Conservation (phyloP, 495 filamentous ascomycete genomes). For the Xylaria intraflava region DNA sequence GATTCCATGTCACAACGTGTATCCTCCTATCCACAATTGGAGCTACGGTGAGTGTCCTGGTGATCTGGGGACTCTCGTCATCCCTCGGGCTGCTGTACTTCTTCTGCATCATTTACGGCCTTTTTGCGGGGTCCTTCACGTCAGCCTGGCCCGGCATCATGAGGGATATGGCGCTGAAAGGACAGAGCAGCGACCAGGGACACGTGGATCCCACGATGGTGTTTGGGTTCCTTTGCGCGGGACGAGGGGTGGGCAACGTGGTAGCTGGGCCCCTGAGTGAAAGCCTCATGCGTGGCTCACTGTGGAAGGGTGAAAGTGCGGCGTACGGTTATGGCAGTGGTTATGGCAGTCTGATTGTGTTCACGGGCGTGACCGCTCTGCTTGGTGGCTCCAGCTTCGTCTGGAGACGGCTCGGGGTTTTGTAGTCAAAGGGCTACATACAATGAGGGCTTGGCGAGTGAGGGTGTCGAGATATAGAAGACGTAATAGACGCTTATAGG, state of each 20-base stretch:
- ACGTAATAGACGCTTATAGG: too few species aligned
- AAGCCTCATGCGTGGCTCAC: conserved; percentile 35
- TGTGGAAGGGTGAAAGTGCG: conserved; percentile 24
- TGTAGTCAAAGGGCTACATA: too few species aligned
- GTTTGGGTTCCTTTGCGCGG: conserved; percentile 50
- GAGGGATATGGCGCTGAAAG: conserved; percentile 36
- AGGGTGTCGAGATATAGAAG: too few species aligned
- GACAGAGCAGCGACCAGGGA: conserved; percentile 11
- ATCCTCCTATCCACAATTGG: conserved; percentile 53
- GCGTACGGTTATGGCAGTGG: conserved; percentile 41
- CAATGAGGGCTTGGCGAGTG: too few species aligned
- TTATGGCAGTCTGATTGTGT: conserved; percentile 50
- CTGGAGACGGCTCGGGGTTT: conserved; percentile 38
- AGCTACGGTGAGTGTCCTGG: conserved; percentile 50
- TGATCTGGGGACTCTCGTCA: conserved; percentile 58
- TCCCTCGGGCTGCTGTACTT: conserved; percentile 49
- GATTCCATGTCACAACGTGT: conserved; percentile 51
- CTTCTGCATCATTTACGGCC: conserved; percentile 59
- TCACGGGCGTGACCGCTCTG: conserved; percentile 50
- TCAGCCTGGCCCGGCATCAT: conserved; percentile 54
- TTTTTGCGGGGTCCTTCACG: conserved; percentile 58
- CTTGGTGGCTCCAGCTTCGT: conserved; percentile 46
- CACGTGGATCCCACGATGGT: conserved; percentile 26
- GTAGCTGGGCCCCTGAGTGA: conserved; percentile 52
- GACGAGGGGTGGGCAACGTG: conserved; percentile 58